phyloP scores from a whole-genome alignment of 1,284 basidiomycete species.

The Anthracocystis walkeri region DNA sequence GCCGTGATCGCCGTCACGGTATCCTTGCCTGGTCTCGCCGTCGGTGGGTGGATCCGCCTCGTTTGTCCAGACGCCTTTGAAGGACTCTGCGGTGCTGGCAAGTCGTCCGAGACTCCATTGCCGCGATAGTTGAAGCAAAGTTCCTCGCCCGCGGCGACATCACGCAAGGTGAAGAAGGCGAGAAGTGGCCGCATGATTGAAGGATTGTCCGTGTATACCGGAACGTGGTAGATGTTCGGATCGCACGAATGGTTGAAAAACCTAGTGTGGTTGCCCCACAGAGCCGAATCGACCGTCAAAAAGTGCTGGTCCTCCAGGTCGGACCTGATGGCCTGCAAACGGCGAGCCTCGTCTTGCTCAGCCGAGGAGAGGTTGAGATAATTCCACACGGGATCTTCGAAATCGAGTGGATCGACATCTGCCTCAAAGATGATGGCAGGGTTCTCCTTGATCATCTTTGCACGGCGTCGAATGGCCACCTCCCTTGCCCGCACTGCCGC shows the following conservation, averaged over 20 bases:
- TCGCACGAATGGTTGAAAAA: conserved; percentile 79
- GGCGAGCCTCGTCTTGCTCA: conserved; percentile 9
- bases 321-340: conserved; percentile 7
- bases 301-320: conserved; percentile 24
- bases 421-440: background rate
- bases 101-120: background rate
- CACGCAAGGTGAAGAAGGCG: conserved; percentile 78
- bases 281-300: conserved; percentile 52
- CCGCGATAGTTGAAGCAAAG: conserved; percentile 44
- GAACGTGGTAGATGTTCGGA: conserved; percentile 81
- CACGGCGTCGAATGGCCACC: background rate
- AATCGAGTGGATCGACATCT: background rate
- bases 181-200: conserved; percentile 74
- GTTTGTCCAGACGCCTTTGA: background rate
- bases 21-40: conserved; percentile 15
- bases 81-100: conserved; percentile 1
- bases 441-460: background rate
- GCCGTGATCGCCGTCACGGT: conserved; percentile 17
- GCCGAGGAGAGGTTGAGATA: conserved; percentile 10
- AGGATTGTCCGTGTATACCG: conserved; percentile 79
- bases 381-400: conserved; percentile 9
- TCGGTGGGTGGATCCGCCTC: conserved; percentile 20
- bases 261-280: conserved; percentile 58
- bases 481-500: background rate
- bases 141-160: conserved; percentile 77